Base-by-base conservation (phyloP, 2,329 filamentous ascomycete species). In the Ophiostoma himal-ulmi region DNA sequence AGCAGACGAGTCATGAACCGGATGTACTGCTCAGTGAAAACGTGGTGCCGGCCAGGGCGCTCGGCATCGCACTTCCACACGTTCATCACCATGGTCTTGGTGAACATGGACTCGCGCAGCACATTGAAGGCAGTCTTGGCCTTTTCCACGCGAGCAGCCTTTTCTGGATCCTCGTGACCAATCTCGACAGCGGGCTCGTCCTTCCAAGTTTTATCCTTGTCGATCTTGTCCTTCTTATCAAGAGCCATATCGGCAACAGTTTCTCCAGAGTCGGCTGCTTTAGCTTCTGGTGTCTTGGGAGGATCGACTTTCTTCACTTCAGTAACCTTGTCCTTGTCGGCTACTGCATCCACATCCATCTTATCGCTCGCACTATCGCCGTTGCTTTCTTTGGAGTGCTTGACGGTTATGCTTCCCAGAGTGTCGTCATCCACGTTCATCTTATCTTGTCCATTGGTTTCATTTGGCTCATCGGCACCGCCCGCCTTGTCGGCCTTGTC, bases 61-160 rank as follows among this genome's bases (percentile, higher is more conserved):
- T 97, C 94, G 66, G 91, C 89, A 74, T 97, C 94, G 52, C 94
- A 95, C 75, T 94, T 94, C 94, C 94, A 97, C 4, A 97, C 93
- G 76, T 96, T 94, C 78, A 97, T 89, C 1, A 91, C 90, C 90
- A 96, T 96, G 0, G 93, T 96, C 81, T 97, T 97, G 54, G 94
- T 96, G 74, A 97, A 94, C 86, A 88, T 88, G 72, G 83, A 86
- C 71, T 88, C 86, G 65, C 85, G 81, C 69, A 97, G 90, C 60
- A 96, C 91, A 69, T 88, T 85, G 68, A 93, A 94, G 17, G 96
- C 86, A 70, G 94, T 91, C 76, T 89, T 86, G 75, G 93, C 94
- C 30, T 91, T 89, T 41, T 85, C 86, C 17, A 84, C 26, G 37
- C 68, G 64, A 14, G 14, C 68, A 4, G 22, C 57, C 22, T 71